Evolutionary conservation across 768 basidiomycete species (phyloP).

Genomic region (Pisolithus microcarpus): DNA sequence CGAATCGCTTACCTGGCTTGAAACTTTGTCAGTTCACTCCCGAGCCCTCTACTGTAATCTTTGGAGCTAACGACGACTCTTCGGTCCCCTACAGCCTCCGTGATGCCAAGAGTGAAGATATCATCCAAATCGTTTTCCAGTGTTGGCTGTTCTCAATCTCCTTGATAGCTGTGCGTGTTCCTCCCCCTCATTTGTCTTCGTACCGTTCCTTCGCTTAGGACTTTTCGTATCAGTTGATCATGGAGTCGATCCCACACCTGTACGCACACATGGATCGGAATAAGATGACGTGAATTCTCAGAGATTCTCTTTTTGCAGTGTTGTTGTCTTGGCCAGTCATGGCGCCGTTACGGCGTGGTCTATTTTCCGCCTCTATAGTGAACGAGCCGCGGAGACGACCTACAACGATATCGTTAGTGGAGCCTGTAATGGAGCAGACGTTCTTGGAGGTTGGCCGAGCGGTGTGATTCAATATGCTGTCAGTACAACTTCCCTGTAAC

Average conservation of each 20-base stretch:
- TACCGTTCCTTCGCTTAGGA: neutral
- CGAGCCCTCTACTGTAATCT: neutral
- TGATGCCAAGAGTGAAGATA: conserved; percentile 38
- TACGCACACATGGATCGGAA: conserved; percentile 14
- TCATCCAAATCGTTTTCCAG: conserved; percentile 39
- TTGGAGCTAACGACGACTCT: neutral
- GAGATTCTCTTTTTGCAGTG: conserved; percentile 4
- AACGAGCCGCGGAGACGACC: conserved; percentile 22
- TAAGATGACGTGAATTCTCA: neutral
- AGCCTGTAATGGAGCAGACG: conserved; percentile 34
- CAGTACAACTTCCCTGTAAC: conserved; percentile 9
- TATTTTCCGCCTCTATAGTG: conserved; percentile 33
- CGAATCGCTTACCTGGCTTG: conserved; percentile 39
- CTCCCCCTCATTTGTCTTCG: neutral
- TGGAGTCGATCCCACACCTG: conserved; percentile 47
- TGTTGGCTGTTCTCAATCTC: conserved; percentile 43
- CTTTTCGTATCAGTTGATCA: conserved; percentile 32
- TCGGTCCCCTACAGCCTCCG: conserved; percentile 12
- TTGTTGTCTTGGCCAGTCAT: conserved; percentile 39
- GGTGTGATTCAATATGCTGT: conserved; percentile 25
- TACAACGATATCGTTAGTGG: conserved; percentile 32
- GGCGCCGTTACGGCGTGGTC: conserved; percentile 43
- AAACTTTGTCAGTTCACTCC: conserved; percentile 32
- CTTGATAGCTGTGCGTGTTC: conserved; percentile 36
- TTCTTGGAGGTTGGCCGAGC: conserved; percentile 40